Base-by-base conservation (phyloP, 495 filamentous ascomycete species). In the Podospora australis region DNA sequence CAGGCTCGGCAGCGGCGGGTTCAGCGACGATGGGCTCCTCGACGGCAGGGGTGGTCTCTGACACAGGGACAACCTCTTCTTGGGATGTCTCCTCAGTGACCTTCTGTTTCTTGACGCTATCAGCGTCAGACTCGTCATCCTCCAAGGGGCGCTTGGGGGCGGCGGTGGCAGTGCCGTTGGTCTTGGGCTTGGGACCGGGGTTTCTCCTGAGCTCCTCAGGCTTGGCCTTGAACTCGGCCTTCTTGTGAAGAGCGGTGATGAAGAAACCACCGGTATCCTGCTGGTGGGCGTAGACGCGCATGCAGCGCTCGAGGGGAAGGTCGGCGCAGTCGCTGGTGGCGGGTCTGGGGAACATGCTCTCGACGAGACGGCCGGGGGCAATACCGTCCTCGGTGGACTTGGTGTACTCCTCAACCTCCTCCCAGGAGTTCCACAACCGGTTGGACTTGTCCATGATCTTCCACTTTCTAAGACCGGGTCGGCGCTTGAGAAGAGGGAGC, bases 241-340 rank as follows among this genome's bases (percentile, higher is more conserved):
- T 79, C 75, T 99, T 99, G 68, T 95, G 86, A 20, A 99, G 71
- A 3, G 96, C 88, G 1, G 89, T 80, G 59, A 99, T 95, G 70
- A 97, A 99, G 75, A 99, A 99, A 20, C 82, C 89, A 47, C 92
- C 92, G 34, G 92, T 97, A 58, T 99, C 88, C 66, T 97, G 94
- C 52, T 87, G 73, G 64, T 99, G 91, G 21, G 89, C 84, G 61
- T 99, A 99, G 11, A 99, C 77, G 49, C 92, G 78, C 77, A 96
- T 88, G 66, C 90, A 95, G 32, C 84, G 79, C 52, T 96, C 86
- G 1, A 96, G 76, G 4, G 88, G 87, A n/a, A 96, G 71, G 17
- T 66, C 60, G 14, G 66, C 67, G 44, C 67, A 68, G 43, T 77
- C 75, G 41, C 73, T 79, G 17, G 59, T 63, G 2, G 86, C 84